Percentiles rank a stretch among this genome's conserved stretches.
Evolutionary conservation across 768 basidiomycete genomes (phyloP).

Genomic region (Tricholoma matsutake): DNA sequence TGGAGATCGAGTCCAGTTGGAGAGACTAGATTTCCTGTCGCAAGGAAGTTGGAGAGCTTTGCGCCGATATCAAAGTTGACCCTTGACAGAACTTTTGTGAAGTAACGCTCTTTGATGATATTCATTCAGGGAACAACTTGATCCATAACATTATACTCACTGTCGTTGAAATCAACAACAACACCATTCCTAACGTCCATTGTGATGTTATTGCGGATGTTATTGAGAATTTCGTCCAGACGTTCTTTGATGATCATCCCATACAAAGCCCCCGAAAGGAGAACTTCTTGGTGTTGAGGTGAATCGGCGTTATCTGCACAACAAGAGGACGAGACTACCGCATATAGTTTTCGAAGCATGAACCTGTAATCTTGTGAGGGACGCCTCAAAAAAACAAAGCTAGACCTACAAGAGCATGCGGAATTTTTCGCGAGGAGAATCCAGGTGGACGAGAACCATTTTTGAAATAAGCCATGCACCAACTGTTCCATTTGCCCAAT

Average conservation of each 20-base stretch:
- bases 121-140: conserved; percentile 2
- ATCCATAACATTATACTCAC: conserved; percentile 41
- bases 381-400: background rate
- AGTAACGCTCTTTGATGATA: conserved; percentile 63
- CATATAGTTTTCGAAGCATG: conserved; percentile 95
- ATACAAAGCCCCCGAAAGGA: conserved; percentile 89
- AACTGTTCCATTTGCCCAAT: conserved; percentile 81
- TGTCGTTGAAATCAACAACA: conserved; percentile 84
- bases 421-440: conserved; percentile 88
- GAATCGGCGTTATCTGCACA: conserved; percentile 98
- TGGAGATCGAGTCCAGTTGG: conserved; percentile 95
- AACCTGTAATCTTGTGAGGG: conserved; percentile 51
- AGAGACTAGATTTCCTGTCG: conserved; percentile 94
- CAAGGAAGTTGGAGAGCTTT: conserved; percentile 90
- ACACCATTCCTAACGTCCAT: conserved; percentile 76
- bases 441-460: conserved; percentile 87
- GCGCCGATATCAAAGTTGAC: conserved; percentile 92
- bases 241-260: conserved; percentile 98
- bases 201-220: conserved; percentile 64
- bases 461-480: conserved; percentile 83
- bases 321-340: conserved; percentile 85
- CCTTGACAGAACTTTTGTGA: conserved; percentile 67
- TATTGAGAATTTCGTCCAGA: conserved; percentile 83
- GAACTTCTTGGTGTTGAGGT: conserved; percentile 96
- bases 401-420: conserved; percentile 81